A percentile compares a stretch with the other conserved stretches of the same genome.
These are phyloP conservation scores for Sphaerobolus stellatus DNA, from an alignment of 1,284 basidiomycete genomes.

Conservation along the genomic window DNA sequence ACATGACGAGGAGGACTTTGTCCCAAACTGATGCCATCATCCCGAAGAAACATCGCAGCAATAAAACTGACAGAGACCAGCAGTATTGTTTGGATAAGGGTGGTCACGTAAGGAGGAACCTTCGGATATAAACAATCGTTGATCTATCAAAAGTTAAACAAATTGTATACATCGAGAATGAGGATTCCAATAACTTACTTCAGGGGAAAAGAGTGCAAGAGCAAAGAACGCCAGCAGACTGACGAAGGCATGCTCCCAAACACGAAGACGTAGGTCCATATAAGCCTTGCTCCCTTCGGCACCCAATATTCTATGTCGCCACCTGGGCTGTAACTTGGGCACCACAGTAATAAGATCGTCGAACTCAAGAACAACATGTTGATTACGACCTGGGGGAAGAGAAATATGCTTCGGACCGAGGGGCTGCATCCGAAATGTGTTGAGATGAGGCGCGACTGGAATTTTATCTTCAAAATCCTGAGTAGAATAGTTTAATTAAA, in stretches of 20 bases:
- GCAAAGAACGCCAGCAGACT: conserved; percentile 8
- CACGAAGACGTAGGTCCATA: conserved; percentile 3
- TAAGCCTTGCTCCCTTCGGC: conserved; percentile 8
- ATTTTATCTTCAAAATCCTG: not conserved
- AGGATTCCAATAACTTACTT: not conserved
- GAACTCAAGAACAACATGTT: not conserved
- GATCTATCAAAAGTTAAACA: not conserved
- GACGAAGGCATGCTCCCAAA: conserved; percentile 12
- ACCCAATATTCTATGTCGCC: conserved; percentile 7
- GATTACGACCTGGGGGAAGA: too few species aligned
- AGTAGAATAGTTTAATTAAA: not conserved
- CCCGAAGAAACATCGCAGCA: conserved; percentile 10
- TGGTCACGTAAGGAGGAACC: conserved; percentile 11
- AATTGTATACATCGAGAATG: not conserved
- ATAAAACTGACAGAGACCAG: conserved; percentile 6
- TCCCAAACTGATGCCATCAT: conserved; percentile 5
- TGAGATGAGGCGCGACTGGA: too few species aligned
- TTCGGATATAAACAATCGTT: conserved; percentile 10
- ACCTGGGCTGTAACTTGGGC: conserved; percentile 4
- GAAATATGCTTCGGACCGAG: too few species aligned
- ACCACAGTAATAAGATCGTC: not conserved
- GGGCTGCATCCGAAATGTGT: too few species aligned
- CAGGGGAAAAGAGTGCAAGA: conserved; percentile 11
- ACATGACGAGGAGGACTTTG: too few species aligned
- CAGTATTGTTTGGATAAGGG: conserved; percentile 9